phyloP scores from a whole-genome alignment of 2,329 filamentous ascomycete genomes.

The Talaromyces sp. region DNA sequence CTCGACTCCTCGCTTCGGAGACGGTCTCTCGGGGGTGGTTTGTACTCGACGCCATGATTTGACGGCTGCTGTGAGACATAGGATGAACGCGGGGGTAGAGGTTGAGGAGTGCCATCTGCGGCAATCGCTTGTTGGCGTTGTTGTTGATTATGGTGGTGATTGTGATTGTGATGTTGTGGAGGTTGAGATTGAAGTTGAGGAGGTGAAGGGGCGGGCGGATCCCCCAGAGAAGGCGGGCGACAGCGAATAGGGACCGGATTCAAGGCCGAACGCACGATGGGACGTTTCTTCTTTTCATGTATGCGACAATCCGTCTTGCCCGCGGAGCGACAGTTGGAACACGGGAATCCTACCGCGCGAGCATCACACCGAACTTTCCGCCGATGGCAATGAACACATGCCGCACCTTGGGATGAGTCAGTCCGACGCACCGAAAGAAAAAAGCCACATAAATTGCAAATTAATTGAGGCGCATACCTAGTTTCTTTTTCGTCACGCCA shows the following conservation, averaged over 20 bases:
- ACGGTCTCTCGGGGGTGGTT: neutral
- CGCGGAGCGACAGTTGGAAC: conserved; percentile 44
- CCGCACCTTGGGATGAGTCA: conserved; percentile 29
- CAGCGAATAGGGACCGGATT: conserved; percentile 45
- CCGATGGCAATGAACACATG: conserved; percentile 47
- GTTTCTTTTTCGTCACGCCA: conserved; percentile 36
- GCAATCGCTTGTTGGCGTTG: neutral
- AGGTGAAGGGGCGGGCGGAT: neutral
- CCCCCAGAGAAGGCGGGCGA: conserved; percentile 25
- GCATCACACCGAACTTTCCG: conserved; percentile 51
- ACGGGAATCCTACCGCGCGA: conserved; percentile 42
- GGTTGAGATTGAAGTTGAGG: neutral
- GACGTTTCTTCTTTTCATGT: conserved; percentile 48
- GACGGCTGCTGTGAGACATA: conserved; percentile 19
- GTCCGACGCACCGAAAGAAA: neutral
- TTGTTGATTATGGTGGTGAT: neutral
- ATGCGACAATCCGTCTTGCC: conserved; percentile 41
- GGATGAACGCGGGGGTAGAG: conserved; percentile 13
- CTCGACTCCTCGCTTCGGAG: neutral
- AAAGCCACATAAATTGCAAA: neutral
- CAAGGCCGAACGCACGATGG: conserved; percentile 35
- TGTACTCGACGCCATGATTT: conserved; percentile 12
- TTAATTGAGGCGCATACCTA: conserved; percentile 22
- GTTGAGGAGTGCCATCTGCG: neutral
- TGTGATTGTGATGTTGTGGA: neutral